Base-by-base conservation (phyloP, 2,329 filamentous ascomycete species). In the Fusarium beomiforme region DNA sequence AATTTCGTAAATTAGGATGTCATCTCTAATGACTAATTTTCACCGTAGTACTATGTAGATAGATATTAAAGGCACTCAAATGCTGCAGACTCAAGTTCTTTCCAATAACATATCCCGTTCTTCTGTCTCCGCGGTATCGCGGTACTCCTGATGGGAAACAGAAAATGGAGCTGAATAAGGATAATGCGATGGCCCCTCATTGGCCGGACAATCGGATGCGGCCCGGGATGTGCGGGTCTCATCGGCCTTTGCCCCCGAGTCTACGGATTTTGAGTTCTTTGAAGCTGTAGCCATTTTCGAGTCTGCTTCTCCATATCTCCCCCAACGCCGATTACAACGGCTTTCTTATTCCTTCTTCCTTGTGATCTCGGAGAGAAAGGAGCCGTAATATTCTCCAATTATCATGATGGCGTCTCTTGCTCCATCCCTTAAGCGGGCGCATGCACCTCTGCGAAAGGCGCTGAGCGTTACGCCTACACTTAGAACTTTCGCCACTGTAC, bases 401-500 rank as follows among this genome's bases (percentile, higher is more conserved):
- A 24, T 8, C 31, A 58, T 36, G 29, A 85, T 85, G 82, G 77
- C 81, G 24, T 82, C 81, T 10, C 74, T 85, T 53, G 80, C 80
- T 42, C 78, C 83, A 26, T 79, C 81, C 6, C 78, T 87, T 36
- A 82, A 81, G 63, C 80, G 82, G 69, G 80, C 81, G 33, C 83
- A 82, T 41, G 78, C 77, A 55, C 84, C 84, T 56, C 77, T 86
- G 21, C 81, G 83, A 59, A 80, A 80, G 66, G 83, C 80, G 34
- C 74, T 86, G 34, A 73, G 76, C 65, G 73, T 77, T 59, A 71
- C 81, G 33, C 68, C 80, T 43, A 73, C 66, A 10, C 57, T 78
- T 66, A 81, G 85, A 69, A 74, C 79, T 46, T 84, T 86, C 73
- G 85, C 85, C 78, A 87, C 85, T 64, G 79, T 86, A 67, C 84